Conservation (phyloP, 148 eudicot genomes). For the Agrostemma githago region DNA sequence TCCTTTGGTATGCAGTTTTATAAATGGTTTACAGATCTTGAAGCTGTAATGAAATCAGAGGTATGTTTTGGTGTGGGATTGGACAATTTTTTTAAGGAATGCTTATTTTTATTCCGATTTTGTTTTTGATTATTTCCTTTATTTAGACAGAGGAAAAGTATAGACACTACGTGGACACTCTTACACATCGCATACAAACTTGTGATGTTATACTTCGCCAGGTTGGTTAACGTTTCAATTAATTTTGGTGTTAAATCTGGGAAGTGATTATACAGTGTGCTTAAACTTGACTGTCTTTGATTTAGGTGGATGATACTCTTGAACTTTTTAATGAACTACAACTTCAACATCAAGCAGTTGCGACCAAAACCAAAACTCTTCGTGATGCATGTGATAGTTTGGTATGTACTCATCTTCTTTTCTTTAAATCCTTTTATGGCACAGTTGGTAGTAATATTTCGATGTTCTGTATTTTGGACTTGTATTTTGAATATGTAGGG, state of each 20-base stretch:
- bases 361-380: constrained; percentile 89
- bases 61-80: constrained; percentile 36
- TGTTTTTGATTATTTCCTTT: constrained; percentile 27
- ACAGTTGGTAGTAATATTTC: not conserved
- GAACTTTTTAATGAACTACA: constrained; percentile 88
- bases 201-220: constrained; percentile 86
- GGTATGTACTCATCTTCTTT: constrained; percentile 37
- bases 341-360: constrained; percentile 93
- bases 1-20: constrained; percentile 63
- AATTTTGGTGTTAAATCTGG: not conserved
- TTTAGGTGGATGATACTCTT: constrained; percentile 94
- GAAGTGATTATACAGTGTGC: not conserved
- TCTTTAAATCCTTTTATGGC: not conserved
- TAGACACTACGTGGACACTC: constrained; percentile 79
- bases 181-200: constrained; percentile 79
- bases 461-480: not conserved
- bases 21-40: constrained; percentile 94
- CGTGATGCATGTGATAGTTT: constrained; percentile 98
- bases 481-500: not conserved
- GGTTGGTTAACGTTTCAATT: constrained; percentile 33
- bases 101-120: constrained; percentile 9
- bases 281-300: constrained; percentile 19
- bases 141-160: constrained; percentile 96
- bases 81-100: constrained; percentile 15
- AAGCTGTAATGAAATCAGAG: constrained; percentile 99